phyloP scores from a whole-genome alignment of 768 basidiomycete genomes.

The Coprinopsis sp. region DNA sequence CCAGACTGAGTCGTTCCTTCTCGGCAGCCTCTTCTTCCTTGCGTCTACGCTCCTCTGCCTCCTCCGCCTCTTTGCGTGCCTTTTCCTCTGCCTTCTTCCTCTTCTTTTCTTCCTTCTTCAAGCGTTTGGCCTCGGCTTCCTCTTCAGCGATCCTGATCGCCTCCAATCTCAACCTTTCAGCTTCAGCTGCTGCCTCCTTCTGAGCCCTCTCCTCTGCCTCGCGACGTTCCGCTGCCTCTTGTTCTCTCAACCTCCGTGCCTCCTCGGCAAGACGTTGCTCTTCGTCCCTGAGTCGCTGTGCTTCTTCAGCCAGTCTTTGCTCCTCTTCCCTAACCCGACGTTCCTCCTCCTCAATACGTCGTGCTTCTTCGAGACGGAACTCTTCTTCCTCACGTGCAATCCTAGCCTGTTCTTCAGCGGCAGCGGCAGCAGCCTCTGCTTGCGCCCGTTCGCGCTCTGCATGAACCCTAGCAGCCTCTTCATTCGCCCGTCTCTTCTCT shows the following conservation, averaged over 20 bases:
- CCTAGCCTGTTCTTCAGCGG: constrained; percentile 7
- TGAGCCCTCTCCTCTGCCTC: constrained; percentile 1
- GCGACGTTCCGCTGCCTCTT: background rate
- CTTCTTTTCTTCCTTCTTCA: background rate
- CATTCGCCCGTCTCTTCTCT: constrained; percentile 6
- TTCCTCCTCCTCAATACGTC: constrained; percentile 4
- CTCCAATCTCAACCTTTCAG: background rate
- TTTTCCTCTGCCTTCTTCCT: constrained; percentile 8
- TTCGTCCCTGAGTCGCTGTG: constrained; percentile 1
- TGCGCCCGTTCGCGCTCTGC: constrained; percentile 9
- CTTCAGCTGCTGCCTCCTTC: background rate
- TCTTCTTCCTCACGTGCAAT: constrained; percentile 15
- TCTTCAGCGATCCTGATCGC: background rate
- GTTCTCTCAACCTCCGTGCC: background rate
- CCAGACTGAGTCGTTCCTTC: background rate
- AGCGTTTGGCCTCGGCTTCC: background rate
- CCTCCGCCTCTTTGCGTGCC: constrained; percentile 7
- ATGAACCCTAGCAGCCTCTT: too few relatives aligned
- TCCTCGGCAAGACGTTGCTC: constrained; percentile 9
- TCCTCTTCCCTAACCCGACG: constrained; percentile 1
- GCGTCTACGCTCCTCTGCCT: constrained; percentile 1
- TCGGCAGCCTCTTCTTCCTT: constrained; percentile 7
- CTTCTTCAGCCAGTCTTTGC: background rate
- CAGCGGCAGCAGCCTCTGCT: constrained; percentile 1
- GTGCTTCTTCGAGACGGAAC: constrained; percentile 7